Evolutionary conservation across 352 stramenopile species (phyloP), one percentile per base, ranked within the genome.

Genomic region (Pythium monospermum): DNA sequence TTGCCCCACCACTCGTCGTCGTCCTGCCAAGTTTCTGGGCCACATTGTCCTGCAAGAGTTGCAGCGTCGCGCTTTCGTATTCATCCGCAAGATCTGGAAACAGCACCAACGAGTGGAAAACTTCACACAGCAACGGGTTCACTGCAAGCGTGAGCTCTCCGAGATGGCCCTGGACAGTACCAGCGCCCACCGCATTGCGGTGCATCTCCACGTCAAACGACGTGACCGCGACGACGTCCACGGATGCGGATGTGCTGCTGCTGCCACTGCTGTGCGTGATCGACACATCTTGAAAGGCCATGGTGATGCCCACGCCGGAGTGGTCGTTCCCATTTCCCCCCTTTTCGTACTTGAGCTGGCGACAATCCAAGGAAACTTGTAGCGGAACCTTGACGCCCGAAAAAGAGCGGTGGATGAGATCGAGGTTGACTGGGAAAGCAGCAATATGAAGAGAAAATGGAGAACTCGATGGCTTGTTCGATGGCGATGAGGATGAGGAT

Each of bases 41-140:
- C 4, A 53, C 52, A 6, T 38, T 33, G 8, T 61, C 59, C 15
- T 38, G 26, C 51, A 66, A 58, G 8, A 59, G 18, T 3, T 44
- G 47, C 30, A 56, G 12, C 5, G 48, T 46, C 4, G 18, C n/a
- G 4, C 38, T 35, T 21, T 61, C 46, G 22, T 49, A 60, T 11
- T 62, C 49, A 8, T 62, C 53, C 4, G 62, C 23, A 1, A 46
- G 16, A 21, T 67, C 59, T 1, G 59, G 47, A 40, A 67, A 67
- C 1, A 53, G 10, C 0, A 59, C 42, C 25, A 67, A 28, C 5
- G 59, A 67, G 18, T 62, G 53, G 0, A 61, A 31, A 2, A 56
- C 48, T 32, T 59, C 49, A 25, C 53, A 67, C 6, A 59, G 13
- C 11, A 13, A 22, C 0, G 49, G 43, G 13, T 57, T 49, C 42